These are phyloP conservation scores for Novymonas esmeraldas DNA, from an alignment of 208 protist genomes.

Conservation along the genomic window DNA sequence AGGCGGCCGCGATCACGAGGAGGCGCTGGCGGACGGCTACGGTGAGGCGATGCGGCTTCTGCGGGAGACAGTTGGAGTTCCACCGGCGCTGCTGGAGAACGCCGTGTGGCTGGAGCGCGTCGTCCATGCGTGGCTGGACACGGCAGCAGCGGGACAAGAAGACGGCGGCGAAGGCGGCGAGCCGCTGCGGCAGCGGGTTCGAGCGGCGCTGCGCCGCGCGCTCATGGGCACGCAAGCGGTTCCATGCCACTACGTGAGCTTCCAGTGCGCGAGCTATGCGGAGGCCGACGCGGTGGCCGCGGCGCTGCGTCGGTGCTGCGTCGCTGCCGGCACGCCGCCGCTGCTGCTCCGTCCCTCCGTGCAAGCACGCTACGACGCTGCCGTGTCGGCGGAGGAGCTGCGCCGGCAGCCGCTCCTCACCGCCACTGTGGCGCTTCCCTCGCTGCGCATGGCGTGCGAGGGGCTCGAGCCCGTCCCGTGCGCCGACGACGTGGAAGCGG, in stretches of 20 bases:
- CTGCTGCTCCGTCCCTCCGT: slow-evolving; percentile 14
- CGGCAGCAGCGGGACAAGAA: background rate
- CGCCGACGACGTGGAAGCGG: background rate
- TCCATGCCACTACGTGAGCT: slow-evolving; percentile 26
- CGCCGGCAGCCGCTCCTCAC: slow-evolving; percentile 18
- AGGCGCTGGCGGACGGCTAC: slow-evolving; percentile 5
- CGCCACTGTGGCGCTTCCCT: slow-evolving; percentile 11
- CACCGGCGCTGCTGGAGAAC: slow-evolving; percentile 18
- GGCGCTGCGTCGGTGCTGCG: slow-evolving; percentile 27
- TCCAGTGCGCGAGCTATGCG: slow-evolving; percentile 16
- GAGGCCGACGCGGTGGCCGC: slow-evolving; percentile 18
- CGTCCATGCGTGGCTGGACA: slow-evolving; percentile 17
- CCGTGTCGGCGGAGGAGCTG: slow-evolving; percentile 5
- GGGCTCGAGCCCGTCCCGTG: slow-evolving; percentile 19
- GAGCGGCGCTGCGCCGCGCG: slow-evolving; percentile 7
- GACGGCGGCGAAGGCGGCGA: background rate
- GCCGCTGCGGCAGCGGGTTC: background rate
- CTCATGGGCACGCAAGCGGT: slow-evolving; percentile 12
- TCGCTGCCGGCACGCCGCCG: slow-evolving; percentile 5
- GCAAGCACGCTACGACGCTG: slow-evolving; percentile 10
- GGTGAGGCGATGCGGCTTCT: slow-evolving; percentile 12
- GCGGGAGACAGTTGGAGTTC: slow-evolving; percentile 11
- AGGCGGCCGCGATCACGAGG: slow-evolving; percentile 21
- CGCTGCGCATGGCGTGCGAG: slow-evolving; percentile 22
- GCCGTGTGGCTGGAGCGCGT: slow-evolving; percentile 24